Percentiles rank a stretch among this genome's conserved stretches.
Evolutionary conservation across 139 green algal species (phyloP).

Genomic region (Marvania coccoides): DNA sequence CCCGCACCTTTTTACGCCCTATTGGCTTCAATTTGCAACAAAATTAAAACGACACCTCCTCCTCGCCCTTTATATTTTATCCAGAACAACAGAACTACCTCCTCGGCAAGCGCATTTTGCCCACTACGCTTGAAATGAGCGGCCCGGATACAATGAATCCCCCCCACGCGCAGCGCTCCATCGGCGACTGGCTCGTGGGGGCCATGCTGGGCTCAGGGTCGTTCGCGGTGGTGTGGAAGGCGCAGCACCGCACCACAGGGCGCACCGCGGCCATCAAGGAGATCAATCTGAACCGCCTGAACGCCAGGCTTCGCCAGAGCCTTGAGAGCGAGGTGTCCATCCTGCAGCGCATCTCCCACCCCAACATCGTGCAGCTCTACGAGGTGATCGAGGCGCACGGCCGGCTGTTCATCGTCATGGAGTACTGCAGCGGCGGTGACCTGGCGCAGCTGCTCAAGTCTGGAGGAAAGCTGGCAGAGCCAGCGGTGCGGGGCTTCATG

Average conservation of each 20-base stretch:
- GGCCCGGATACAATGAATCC: too few relatives aligned
- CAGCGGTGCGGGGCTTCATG: constrained; percentile 65
- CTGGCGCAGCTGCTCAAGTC: constrained; percentile 64
- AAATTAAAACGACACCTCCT: too few relatives aligned
- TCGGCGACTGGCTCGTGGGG: constrained; percentile 63
- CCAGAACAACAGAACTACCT: too few relatives aligned
- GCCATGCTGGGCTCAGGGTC: constrained; percentile 70
- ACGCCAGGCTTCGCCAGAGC: constrained; percentile 77
- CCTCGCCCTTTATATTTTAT: too few relatives aligned
- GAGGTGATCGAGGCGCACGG: constrained; percentile 71
- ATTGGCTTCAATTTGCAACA: too few relatives aligned
- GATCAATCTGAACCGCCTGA: constrained; percentile 76
- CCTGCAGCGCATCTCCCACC: constrained; percentile 64
- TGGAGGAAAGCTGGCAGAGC: constrained; percentile 44
- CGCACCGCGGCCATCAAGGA: constrained; percentile 85
- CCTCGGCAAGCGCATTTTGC: too few relatives aligned
- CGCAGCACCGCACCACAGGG: constrained; percentile 42
- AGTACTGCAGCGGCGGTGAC: constrained; percentile 92
- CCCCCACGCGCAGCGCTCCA: neutral
- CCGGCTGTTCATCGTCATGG: constrained; percentile 81
- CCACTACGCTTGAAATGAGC: too few relatives aligned
- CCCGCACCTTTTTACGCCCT: too few relatives aligned
- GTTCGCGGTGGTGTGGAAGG: constrained; percentile 89
- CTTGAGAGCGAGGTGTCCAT: constrained; percentile 85
- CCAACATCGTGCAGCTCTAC: constrained; percentile 85